Base-by-base conservation (phyloP, 139 green algal species). In the Micractinium sp. region DNA sequence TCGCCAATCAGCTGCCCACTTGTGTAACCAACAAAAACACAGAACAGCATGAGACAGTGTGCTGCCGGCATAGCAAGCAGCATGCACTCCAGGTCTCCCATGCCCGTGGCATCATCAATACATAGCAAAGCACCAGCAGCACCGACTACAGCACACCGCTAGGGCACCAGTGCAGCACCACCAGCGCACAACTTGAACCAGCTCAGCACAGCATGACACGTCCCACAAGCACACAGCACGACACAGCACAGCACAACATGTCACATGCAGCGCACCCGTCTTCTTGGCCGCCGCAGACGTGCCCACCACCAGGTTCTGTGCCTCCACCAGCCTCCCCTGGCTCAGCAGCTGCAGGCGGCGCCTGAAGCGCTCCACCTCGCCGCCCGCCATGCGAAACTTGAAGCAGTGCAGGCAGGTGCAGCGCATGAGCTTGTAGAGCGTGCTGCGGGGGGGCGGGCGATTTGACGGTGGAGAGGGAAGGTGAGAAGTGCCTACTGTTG, bases 351-450 rank as follows among this genome's bases (percentile, higher is more conserved):
- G 71, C 81, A 93, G 82, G 33, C 85, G 80, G 33, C 67, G 76
- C 18, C 89, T 29, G 71, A 91, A 93, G 56, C 81, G 73, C 74
- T 89, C 83, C 87, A 98, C 95, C 91, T 96, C 92, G 15, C 89
- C 87, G 1, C 90, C 85, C 22, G 84, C 85, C 94, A 98, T 96
- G 71, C 96, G 96, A 81, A 99, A 95, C 67, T 95, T 92, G 94
- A 96, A 96, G 94, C 98, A 99, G 95, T 98, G 87, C 69, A 97
- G 88, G 94, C 98, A 99, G 23, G 94, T 96, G 90, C 92, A 93
- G 18, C 94, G 91, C 53, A 99, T 89, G 91, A 99, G 94, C 88
- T 97, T 97, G 92, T 97, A 96, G 77, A 99, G 85, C 36, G 94
- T 95, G 66, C 95, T 97, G 94, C 67, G 69, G 63, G 38, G 60